These are phyloP conservation scores for Mikania micrantha DNA, from an alignment of 129 eudicot genomes.

Conservation along the genomic window DNA sequence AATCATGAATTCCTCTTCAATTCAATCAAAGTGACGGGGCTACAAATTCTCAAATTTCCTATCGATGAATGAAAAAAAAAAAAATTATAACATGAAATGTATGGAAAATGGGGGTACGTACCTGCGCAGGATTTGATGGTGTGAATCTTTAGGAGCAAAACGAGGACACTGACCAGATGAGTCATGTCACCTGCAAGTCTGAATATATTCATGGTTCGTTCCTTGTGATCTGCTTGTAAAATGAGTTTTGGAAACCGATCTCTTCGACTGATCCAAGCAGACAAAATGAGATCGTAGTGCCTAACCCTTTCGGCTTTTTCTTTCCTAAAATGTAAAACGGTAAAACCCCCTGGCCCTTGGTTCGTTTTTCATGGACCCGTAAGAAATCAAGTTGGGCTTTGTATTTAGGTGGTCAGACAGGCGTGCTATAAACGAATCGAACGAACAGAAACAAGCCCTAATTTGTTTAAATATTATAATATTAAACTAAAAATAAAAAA, in stretches of 20 bases:
- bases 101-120: constrained; percentile 7
- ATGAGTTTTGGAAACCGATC: constrained; percentile 21
- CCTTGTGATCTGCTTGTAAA: constrained; percentile 32
- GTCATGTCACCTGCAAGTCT: constrained; percentile 99
- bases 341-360: background rate
- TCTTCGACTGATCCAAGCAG: constrained; percentile 18
- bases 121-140: constrained; percentile 98
- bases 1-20: constrained; percentile 2
- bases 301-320: background rate
- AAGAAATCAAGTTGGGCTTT: background rate
- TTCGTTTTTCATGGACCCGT: background rate
- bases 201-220: constrained; percentile 72
- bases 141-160: constrained; percentile 91
- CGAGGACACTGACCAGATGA: constrained; percentile 88
- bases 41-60: background rate
- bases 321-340: constrained; percentile 7
- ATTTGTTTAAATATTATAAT: no score
- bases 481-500: no score
- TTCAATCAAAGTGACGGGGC: background rate
- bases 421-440: no score
- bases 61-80: background rate
- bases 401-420: no score
- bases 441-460: no score
- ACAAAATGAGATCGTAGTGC: background rate
- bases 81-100: background rate